Base-by-base conservation (phyloP, 176 grass and related monocot species). In the Phyllostachys edulis region DNA sequence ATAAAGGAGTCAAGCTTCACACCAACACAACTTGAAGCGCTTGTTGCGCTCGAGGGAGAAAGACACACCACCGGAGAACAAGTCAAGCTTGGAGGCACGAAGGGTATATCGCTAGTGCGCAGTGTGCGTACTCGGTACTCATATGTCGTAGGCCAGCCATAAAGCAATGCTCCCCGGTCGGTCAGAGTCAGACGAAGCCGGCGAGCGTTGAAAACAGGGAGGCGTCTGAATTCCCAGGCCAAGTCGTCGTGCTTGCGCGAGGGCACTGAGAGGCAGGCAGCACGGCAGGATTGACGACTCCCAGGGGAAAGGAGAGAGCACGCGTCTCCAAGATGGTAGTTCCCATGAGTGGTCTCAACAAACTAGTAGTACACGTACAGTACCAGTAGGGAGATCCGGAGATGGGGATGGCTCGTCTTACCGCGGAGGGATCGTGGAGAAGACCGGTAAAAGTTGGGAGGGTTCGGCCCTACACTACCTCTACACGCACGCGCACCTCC, bases 1-100 rank as follows among this genome's bases (percentile, higher is more conserved):
- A 44, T 29, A 47, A 69, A 80, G 15, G 38, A 40, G 41, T 16
- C 84, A 46, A 26, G 47, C 23, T 68, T 67, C 44, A 7, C 71
- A 5, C 34, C 13, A 13, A 65, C 37, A 57, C 45, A 50, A 79
- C 45, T 27, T 49, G 14, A 32, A 9, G 41, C 51, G 54, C 51
- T 69, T 14, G 11, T 27, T 52, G 51, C 34, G 51, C 34, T 36
- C 73, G 2, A 82, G 21, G 7, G 69, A 17, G 70, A 54, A 29
- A 6, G 13, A 40, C 23, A 16, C 9, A 10, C 14, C 12, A 69
- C 26, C 20, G 7, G 63, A 69, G 70, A 73, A 67, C 21, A 16
- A 18, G 79, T 83, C 88, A 90, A 87, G 49, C 54, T 79, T 77
- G 75, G 79, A 10, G 73, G 66, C 82, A 66, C 23, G 38, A 50